Evolutionary conservation across 441 rosid species (phyloP).

Genomic region (Gossypium gossypioides): DNA sequence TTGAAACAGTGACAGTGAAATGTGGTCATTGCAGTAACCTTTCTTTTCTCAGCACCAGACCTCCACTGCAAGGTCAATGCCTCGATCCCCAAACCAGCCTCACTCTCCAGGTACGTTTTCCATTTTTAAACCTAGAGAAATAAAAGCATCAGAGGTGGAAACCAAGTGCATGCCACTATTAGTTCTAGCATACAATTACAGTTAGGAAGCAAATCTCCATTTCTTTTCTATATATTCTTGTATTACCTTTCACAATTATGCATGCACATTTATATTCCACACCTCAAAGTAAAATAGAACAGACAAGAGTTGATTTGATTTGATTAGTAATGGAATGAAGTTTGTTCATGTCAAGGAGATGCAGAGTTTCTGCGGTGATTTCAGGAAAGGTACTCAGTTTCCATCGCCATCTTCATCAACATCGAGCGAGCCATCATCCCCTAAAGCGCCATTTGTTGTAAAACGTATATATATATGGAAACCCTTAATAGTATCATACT

Average conservation of each 20-base stretch:
- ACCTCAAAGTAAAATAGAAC: not conserved
- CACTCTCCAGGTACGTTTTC: slow-evolving; percentile 38
- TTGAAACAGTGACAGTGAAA: slow-evolving; percentile 91
- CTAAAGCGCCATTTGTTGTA: slow-evolving; percentile 76
- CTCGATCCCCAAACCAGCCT: slow-evolving; percentile 61
- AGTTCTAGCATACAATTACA: not conserved
- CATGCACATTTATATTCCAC: not conserved
- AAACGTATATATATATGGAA: slow-evolving; percentile 39
- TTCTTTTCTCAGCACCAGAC: slow-evolving; percentile 75
- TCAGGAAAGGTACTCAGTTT: slow-evolving; percentile 53
- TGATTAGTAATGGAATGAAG: slow-evolving; percentile 14
- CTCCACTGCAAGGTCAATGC: slow-evolving; percentile 60
- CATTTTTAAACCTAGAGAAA: not conserved
- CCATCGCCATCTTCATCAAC: slow-evolving; percentile 68
- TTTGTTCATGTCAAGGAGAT: slow-evolving; percentile 26
- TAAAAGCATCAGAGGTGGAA: not conserved
- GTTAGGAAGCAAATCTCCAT: not conserved
- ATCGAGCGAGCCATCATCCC: slow-evolving; percentile 69
- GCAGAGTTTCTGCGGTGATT: slow-evolving; percentile 53
- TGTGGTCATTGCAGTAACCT: slow-evolving; percentile 96
- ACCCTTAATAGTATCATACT: not conserved
- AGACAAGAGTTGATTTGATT: not conserved
- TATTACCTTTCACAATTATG: not conserved
- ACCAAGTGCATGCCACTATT: not conserved
- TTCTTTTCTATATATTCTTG: not conserved